Evolutionary conservation across 495 filamentous ascomycete species (phyloP).

Genomic region (Lepraria neglecta): DNA sequence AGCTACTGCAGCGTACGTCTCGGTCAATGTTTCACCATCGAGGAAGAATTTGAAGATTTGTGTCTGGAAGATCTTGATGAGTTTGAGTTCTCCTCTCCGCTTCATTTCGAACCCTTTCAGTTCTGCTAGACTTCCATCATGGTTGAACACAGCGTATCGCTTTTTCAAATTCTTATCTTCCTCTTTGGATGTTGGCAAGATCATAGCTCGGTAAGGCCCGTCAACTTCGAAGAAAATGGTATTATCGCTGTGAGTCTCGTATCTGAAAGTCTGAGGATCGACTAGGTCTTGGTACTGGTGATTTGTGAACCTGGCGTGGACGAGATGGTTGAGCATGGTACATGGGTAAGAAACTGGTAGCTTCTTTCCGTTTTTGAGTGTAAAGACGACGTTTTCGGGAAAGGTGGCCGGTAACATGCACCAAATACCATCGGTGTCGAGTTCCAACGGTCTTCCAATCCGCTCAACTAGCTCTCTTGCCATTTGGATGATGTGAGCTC

Average conservation of each 20-base stretch:
- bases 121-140: slow-evolving; percentile 94
- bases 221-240: slow-evolving; percentile 99
- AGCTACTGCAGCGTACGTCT: slow-evolving; percentile 88
- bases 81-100: slow-evolving; percentile 92
- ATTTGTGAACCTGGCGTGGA: slow-evolving; percentile 92
- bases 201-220: slow-evolving; percentile 95
- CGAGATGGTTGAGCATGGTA: slow-evolving; percentile 98
- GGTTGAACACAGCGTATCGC: slow-evolving; percentile 97
- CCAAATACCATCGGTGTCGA: slow-evolving; percentile 99
- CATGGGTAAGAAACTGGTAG: slow-evolving; percentile 93
- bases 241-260: slow-evolving; percentile 95
- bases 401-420: slow-evolving; percentile 98
- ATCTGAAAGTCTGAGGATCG: slow-evolving; percentile 73
- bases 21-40: slow-evolving; percentile 74
- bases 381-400: slow-evolving; percentile 94
- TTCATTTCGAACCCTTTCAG: slow-evolving; percentile 98
- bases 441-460: slow-evolving; percentile 85
- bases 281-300: slow-evolving; percentile 89
- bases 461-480: slow-evolving; percentile 90
- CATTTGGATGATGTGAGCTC: slow-evolving; percentile 96
- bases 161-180: slow-evolving; percentile 99
- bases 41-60: slow-evolving; percentile 99
- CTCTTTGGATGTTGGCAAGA: slow-evolving; percentile 93
- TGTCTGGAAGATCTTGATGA: slow-evolving; percentile 99
- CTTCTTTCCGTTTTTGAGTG: slow-evolving; percentile 90